Evolutionary conservation across 75 land plant genomes (phyloP), one percentile per base, ranked within the genome.

Genomic region (Selaginella moellendorffii): DNA sequence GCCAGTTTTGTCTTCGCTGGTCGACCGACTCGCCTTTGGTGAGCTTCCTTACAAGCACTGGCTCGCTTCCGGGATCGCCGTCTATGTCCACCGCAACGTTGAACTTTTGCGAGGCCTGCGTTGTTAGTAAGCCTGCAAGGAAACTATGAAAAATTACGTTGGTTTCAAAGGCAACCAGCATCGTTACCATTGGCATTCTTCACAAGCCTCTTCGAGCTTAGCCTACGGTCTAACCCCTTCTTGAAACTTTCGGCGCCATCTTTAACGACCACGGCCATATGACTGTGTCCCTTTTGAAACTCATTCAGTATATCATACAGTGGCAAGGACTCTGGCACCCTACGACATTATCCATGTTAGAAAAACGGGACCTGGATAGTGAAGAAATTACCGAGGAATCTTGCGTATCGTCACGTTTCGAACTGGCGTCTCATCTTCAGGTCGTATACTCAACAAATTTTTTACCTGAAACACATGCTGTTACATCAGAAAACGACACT

Each of bases 241-340:
- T 80, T 53, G 20, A 64, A 26, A 24, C 54, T 52, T 52, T 68
- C 65, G 2, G 31, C 51, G 21, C 59, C 54, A 23, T 74, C 63
- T 71, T 85, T 82, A 31, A 87, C 79, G 61, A 87, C 88, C 19
- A 78, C 85, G 51, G 83, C 92, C 80, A 87, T 87, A 63, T 87
- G 92, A 63, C 92, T 82, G 27, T 82, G 88, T 10, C 88, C 88
- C 28, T 82, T 75, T 74, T 81, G 90, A 64, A 87, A 87, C 28
- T 79, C 81, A 36, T 87, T 87, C 30, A 87, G 65, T 23, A 87
- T 78, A 36, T 82, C 88, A 69, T 87, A 87, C 14, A 87, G 68
- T 28, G 92, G 85, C 51, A 77, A 60, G 53, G 65, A 27, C 21
- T 82, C 88, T 67, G 63, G 69, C 0, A 87, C 84, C 74, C 92